Evolutionary conservation across 2,329 filamentous ascomycete species (phyloP), one percentile per base, ranked within the genome.

Genomic region (Pseudogymnoascus sp.): DNA sequence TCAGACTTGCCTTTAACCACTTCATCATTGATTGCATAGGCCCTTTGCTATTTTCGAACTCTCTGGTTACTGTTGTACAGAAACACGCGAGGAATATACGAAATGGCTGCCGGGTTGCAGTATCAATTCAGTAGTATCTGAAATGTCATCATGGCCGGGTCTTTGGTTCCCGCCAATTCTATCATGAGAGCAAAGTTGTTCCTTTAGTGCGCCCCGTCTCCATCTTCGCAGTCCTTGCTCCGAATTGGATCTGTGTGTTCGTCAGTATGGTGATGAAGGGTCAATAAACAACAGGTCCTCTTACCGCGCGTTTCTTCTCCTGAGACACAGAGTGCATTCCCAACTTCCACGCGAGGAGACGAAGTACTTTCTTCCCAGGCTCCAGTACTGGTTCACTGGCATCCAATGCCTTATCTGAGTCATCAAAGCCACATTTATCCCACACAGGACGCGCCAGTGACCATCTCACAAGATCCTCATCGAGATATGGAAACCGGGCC

Each of bases 221-320:
- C 86, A 93, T 92, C 77, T 92, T 94, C 12, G 90, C 90, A 3
- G 90, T 92, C 67, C 89, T 80, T 2, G 90, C 85, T 12, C 90
- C 90, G 70, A 94, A 94, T 74, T 94, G 90, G 63, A 92, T 92
- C 85, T 88, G 66, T 62, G 49, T 55, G 21, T 7, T 19, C 62
- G 59, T 68, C 21, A 69, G 70, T 66, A 66, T 65, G 63, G 37
- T 64, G 63, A 23, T 6, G 33, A 12, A 12, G 7, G 29, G 6
- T 11, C 49, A 14, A 58, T 26, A 37, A 29, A 19, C 49, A 33
- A 19, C 33, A 23, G 16, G n/a, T 16, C 64, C 8, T 78, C 87
- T 72, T 77, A 92, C 89, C 16, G 93, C 93, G 71, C 92, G 82
- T 76, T 99, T 99, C 81, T 94, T 96, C 75, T 97, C 92, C n/a